phyloP scores from a whole-genome alignment of 345 rosid genomes.

The Microthlaspi erraticum region DNA sequence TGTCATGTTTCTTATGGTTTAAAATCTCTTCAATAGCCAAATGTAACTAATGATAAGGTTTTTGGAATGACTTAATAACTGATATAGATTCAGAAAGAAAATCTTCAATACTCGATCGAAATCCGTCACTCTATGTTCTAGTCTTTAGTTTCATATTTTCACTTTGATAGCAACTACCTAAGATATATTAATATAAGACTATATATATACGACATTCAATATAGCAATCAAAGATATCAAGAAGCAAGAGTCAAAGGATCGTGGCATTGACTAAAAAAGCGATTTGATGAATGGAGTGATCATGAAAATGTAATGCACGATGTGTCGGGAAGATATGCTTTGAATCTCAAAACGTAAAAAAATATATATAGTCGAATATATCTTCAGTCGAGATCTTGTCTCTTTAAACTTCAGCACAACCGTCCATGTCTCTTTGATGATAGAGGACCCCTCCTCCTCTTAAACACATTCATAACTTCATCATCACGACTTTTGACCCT shows the following conservation, averaged over 20 bases:
- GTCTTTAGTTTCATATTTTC: neutral
- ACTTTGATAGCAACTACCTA: neutral
- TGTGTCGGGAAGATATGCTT: slow-evolving; percentile 39
- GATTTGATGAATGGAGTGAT: slow-evolving; percentile 29
- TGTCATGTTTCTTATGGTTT: neutral
- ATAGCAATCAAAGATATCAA: slow-evolving; percentile 9
- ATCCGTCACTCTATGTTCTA: neutral
- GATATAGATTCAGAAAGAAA: neutral
- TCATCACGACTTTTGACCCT: slow-evolving; percentile 45
- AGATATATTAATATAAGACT: neutral
- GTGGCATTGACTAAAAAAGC: slow-evolving; percentile 15
- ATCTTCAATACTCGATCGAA: neutral
- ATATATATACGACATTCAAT: neutral
- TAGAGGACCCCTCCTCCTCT: slow-evolving; percentile 42
- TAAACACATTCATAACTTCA: slow-evolving; percentile 38
- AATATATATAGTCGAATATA: slow-evolving; percentile 29
- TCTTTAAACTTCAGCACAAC: slow-evolving; percentile 34
- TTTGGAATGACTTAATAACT: neutral
- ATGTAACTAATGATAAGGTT: neutral
- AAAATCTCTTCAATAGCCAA: neutral
- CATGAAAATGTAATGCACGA: slow-evolving; percentile 34
- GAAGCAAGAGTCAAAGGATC: slow-evolving; percentile 34
- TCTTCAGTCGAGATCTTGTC: slow-evolving; percentile 38
- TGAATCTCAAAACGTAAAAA: slow-evolving; percentile 16
- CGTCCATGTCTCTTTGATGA: slow-evolving; percentile 43